Percentiles rank a stretch among this genome's conserved stretches.
These are phyloP conservation scores for Acorus gramineus DNA, from an alignment of 106 monocot genomes.

Conservation along the genomic window DNA sequence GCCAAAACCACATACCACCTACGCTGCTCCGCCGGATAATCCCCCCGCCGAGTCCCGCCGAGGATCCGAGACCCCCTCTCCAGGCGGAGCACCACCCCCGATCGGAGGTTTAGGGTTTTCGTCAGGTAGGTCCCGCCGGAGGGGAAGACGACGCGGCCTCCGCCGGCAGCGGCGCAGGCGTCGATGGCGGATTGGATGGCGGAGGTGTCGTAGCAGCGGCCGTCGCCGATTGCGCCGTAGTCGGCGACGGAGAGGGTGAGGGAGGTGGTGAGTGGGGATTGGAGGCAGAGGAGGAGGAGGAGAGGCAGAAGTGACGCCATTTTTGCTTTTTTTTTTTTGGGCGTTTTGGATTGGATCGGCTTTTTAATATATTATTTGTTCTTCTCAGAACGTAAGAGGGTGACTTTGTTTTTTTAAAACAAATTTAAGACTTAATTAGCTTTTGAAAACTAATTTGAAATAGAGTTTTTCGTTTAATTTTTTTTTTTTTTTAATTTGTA, in stretches of 20 bases:
- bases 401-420: no score
- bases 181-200: constrained; percentile 70
- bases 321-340: neutral
- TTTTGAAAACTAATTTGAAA: no score
- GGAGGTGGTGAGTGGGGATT: neutral
- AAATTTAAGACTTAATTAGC: no score
- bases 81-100: constrained; percentile 54
- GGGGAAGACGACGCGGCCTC: constrained; percentile 54
- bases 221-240: constrained; percentile 51
- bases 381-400: no score
- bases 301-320: constrained; percentile 4
- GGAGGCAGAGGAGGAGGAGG: neutral
- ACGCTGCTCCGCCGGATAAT: constrained; percentile 50
- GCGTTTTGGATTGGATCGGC: no score
- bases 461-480: no score
- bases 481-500: no score
- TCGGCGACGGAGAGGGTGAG: constrained; percentile 35
- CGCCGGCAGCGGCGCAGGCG: constrained; percentile 34
- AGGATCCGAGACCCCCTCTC: constrained; percentile 55
- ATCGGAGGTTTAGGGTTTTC: constrained; percentile 50
- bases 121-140: constrained; percentile 59
- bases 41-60: constrained; percentile 60
- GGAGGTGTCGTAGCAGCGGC: constrained; percentile 42
- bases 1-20: constrained; percentile 92
- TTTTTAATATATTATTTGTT: no score